A percentile compares a stretch with the other conserved stretches of the same genome.
Conservation (phyloP, 345 rosid genomes). For the Eutrema yunnanense region DNA sequence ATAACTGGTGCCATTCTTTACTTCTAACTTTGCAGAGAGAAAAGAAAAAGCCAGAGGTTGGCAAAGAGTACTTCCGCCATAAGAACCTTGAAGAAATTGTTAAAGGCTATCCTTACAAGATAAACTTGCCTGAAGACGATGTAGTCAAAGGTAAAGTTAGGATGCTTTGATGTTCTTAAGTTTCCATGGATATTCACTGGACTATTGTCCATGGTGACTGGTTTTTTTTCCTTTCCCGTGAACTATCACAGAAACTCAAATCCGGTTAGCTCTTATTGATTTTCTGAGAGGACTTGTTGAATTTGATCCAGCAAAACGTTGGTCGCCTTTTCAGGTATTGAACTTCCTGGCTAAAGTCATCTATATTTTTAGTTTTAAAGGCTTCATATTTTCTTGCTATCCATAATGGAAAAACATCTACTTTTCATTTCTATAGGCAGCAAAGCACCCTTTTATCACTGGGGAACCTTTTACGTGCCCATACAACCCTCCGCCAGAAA, state of each 20-base stretch:
- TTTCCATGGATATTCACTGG: constrained; percentile 6
- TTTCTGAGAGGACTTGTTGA: constrained; percentile 96
- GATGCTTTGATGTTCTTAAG: constrained; percentile 1
- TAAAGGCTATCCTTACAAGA: constrained; percentile 71
- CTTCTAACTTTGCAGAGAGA: constrained; percentile 60
- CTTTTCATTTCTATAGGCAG: constrained; percentile 58
- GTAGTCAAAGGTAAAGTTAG: constrained; percentile 61
- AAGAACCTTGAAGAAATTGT: constrained; percentile 92
- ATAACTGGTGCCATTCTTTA: constrained; percentile 1
- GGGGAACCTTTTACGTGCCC: constrained; percentile 97
- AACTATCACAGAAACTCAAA: constrained; percentile 61
- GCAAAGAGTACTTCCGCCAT: constrained; percentile 93
- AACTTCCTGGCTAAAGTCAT: not conserved
- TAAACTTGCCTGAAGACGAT: constrained; percentile 76
- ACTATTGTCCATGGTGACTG: constrained; percentile 12
- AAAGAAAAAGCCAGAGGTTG: constrained; percentile 71
- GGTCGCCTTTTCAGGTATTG: constrained; percentile 98
- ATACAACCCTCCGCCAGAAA: constrained; percentile 75
- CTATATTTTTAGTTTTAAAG: not conserved
- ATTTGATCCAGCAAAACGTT: constrained; percentile 97
- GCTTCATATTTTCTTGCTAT: constrained; percentile 3
- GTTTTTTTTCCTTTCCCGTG: constrained; percentile 12
- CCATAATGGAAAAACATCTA: not conserved
- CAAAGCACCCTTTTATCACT: constrained; percentile 95
- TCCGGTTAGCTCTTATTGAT: constrained; percentile 89